Evolutionary conservation across 306 rosid genomes (phyloP).

Genomic region (Amphicarpaea edgeworthii): DNA sequence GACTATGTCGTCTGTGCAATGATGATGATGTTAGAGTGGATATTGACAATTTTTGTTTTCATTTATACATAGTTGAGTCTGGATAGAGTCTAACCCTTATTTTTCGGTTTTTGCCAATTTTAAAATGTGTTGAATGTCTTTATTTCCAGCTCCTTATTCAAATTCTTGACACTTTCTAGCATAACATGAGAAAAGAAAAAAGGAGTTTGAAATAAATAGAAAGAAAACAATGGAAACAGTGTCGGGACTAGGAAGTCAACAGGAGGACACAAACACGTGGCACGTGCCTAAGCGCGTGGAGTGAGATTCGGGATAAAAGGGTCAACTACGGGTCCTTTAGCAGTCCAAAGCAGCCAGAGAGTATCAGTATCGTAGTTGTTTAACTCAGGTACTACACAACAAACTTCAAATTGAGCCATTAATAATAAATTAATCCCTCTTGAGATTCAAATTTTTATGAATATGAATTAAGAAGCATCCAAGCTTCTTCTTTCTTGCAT

Average conservation of each 20-base stretch:
- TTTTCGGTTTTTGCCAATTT: not conserved
- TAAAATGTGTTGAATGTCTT: not conserved
- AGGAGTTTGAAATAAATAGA: not conserved
- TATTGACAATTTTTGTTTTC: too few species aligned
- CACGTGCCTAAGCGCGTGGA: constrained; percentile 57
- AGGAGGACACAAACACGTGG: constrained; percentile 39
- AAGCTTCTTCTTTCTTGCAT: constrained; percentile 46
- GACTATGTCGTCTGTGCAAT: too few species aligned
- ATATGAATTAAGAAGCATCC: constrained; percentile 51
- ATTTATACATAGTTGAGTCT: too few species aligned
- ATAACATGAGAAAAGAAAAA: not conserved
- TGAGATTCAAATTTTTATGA: constrained; percentile 15
- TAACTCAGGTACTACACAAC: not conserved
- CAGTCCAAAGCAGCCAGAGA: constrained; percentile 41
- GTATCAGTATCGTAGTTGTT: not conserved
- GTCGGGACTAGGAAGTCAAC: constrained; percentile 26
- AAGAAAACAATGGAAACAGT: not conserved
- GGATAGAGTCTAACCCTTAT: not conserved
- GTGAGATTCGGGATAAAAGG: constrained; percentile 10
- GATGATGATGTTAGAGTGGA: too few species aligned
- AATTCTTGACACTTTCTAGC: too few species aligned
- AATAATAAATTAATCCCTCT: constrained; percentile 38
- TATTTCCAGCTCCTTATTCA: too few species aligned
- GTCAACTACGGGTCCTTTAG: constrained; percentile 56
- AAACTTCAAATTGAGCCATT: constrained; percentile 40